Evolutionary conservation across 2,329 filamentous ascomycete genomes (phyloP), one percentile per base, ranked within the genome.

Genomic region (Microsporum ferrugineum): DNA sequence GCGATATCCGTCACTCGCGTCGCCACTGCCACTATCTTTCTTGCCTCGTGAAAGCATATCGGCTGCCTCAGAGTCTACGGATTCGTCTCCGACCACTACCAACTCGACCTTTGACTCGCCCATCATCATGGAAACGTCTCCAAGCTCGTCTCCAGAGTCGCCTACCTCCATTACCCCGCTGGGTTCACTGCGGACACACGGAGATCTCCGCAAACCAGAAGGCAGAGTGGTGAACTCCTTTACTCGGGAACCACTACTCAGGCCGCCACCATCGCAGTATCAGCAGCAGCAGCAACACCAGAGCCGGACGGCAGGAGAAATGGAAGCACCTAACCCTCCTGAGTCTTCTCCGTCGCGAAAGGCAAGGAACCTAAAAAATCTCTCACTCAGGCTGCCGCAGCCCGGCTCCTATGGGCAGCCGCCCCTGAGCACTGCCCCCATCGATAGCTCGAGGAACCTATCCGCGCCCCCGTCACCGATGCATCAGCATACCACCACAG

Each of bases 71-170:
- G 89, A 89, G 65, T 97, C 94, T 1, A 89, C 89, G 47, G 91
- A 96, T 70, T 96, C 92, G 27, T 97, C 92, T 6, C 94, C 94
- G 1, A 97, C 92, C 5, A 96, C 91, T 2, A 96, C 92, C 1
- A 83, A 94, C 57, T 96, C 91, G 4, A 96, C 90, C 23, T 89
- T 92, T 65, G 92, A 96, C 75, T 95, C 91, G 3, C 92, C 90
- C 6, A 89, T 90, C 34, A 81, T 94, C 57, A 91, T 91, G 34
- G 92, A 97, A 68, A 87, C 89, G 5, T 96, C 92, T 3, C 91
- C 94, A 2, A 92, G 88, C 59, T 90, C 91, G 27, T 96, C 92
- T 0, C 92, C 92, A 6, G 91, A 96, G 74, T 96, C 94, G 2
- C 89, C 91, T 1, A 79, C 88, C 60, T 87, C 88, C 61, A 79